phyloP scores from a whole-genome alignment of 2,329 filamentous ascomycete species.

The Coniochaeta sp. region DNA sequence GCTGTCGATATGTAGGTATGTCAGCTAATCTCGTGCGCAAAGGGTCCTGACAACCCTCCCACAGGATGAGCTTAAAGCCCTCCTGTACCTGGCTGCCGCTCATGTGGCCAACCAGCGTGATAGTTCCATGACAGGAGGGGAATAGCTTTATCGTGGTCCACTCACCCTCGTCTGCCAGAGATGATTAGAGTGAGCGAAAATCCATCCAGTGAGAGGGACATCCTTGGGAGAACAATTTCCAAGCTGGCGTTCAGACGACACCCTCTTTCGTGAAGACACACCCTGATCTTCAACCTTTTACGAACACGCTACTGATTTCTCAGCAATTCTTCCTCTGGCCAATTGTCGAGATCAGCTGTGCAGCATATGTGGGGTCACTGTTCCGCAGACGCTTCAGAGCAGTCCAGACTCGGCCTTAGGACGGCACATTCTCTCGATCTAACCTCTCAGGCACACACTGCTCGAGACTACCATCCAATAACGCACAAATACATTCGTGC shows the following conservation, averaged over 20 bases:
- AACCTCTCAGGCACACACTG: neutral
- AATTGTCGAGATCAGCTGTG: neutral
- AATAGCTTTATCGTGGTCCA: neutral
- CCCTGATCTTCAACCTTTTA: neutral
- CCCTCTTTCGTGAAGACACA: neutral
- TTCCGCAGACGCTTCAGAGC: neutral
- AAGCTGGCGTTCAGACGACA: neutral
- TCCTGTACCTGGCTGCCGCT: neutral
- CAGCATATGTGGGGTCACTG: neutral
- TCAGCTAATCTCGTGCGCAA: neutral
- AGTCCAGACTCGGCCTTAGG: neutral
- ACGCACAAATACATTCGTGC: neutral
- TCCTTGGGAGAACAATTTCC: neutral
- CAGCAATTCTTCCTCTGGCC: neutral
- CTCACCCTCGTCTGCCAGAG: neutral
- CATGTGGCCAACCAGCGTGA: constrained; percentile 2
- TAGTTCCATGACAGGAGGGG: neutral
- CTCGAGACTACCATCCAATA: neutral
- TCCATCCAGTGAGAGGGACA: neutral
- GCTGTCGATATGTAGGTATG: neutral
- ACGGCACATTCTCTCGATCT: neutral
- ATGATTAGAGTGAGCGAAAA: neutral
- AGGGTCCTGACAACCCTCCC: neutral
- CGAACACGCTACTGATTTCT: no score
- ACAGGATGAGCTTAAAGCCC: neutral